These are phyloP conservation scores for Pezicula radicicola DNA, from an alignment of 2,329 filamentous ascomycete genomes.

Conservation along the genomic window DNA sequence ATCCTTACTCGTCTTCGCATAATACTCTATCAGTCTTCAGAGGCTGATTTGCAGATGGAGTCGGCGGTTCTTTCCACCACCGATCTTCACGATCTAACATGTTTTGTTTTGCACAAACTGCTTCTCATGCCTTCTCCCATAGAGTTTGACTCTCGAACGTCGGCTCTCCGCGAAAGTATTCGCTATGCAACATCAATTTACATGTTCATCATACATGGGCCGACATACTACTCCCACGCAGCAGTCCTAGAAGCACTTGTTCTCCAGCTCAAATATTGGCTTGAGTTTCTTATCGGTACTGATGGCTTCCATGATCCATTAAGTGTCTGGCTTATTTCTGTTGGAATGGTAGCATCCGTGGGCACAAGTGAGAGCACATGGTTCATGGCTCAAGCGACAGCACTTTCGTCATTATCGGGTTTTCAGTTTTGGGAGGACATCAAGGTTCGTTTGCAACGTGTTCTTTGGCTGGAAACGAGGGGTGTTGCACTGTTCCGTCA, in stretches of 20 bases:
- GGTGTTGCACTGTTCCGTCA: constrained; percentile 21
- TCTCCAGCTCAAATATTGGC: constrained; percentile 26
- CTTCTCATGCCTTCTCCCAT: constrained; percentile 24
- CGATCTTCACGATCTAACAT: constrained; percentile 51
- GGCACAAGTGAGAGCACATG: constrained; percentile 25
- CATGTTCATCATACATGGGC: constrained; percentile 51
- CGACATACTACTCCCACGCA: constrained; percentile 53
- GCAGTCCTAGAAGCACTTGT: constrained; percentile 35
- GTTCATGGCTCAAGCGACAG: constrained; percentile 25
- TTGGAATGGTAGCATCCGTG: constrained; percentile 36
- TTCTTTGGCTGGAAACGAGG: constrained; percentile 29
- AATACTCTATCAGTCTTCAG: constrained; percentile 32
- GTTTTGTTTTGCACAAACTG: constrained; percentile 50
- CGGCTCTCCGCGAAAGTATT: constrained; percentile 38
- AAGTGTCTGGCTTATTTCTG: constrained; percentile 38
- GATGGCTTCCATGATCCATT: constrained; percentile 21
- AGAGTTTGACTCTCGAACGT: background rate
- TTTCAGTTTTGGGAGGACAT: constrained; percentile 23
- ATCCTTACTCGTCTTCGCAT: constrained; percentile 13
- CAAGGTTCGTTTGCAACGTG: constrained; percentile 12
- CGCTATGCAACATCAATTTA: constrained; percentile 45
- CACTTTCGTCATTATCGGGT: constrained; percentile 1
- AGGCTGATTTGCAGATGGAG: constrained; percentile 14
- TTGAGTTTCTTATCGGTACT: constrained; percentile 20
- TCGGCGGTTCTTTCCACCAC: constrained; percentile 32